phyloP scores from a whole-genome alignment of 768 basidiomycete species.

The Cyclocybe cylindracea region DNA sequence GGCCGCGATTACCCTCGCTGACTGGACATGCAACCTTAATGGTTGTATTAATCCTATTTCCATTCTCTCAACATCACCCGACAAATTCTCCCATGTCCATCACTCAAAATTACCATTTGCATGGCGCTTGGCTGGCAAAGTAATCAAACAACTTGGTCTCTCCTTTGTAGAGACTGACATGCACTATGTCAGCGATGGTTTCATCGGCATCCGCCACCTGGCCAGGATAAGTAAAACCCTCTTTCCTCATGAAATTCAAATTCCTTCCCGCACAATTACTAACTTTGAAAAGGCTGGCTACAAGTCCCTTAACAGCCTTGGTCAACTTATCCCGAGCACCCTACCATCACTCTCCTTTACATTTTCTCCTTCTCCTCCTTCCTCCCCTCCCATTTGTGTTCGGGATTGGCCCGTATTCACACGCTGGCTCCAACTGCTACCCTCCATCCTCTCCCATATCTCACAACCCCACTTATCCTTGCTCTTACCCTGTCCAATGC shows the following conservation, averaged over 20 bases:
- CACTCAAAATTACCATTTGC: background rate
- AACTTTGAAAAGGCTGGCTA: background rate
- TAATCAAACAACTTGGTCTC: background rate
- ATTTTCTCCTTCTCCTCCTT: background rate
- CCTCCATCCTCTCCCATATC: background rate
- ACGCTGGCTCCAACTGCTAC: background rate
- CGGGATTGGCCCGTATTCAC: background rate
- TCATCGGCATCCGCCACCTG: background rate
- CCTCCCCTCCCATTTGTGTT: background rate
- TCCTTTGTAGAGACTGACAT: conserved; percentile 1
- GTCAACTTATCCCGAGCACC: background rate
- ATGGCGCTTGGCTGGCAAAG: background rate
- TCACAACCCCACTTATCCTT: background rate
- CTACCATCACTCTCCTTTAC: background rate
- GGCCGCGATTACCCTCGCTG: conserved; percentile 13
- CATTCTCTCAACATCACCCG: background rate
- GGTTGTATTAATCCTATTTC: background rate
- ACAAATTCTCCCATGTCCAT: background rate
- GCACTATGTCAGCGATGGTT: background rate
- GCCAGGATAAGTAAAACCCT: background rate
- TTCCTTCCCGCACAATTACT: background rate
- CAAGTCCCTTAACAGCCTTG: background rate
- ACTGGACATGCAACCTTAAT: conserved; percentile 8
- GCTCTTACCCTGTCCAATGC: background rate
- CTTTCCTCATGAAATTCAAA: background rate